Percentiles rank a stretch among this genome's conserved stretches.
Evolutionary conservation across 495 filamentous ascomycete genomes (phyloP).

Genomic region (Aspergillus funiculosus): DNA sequence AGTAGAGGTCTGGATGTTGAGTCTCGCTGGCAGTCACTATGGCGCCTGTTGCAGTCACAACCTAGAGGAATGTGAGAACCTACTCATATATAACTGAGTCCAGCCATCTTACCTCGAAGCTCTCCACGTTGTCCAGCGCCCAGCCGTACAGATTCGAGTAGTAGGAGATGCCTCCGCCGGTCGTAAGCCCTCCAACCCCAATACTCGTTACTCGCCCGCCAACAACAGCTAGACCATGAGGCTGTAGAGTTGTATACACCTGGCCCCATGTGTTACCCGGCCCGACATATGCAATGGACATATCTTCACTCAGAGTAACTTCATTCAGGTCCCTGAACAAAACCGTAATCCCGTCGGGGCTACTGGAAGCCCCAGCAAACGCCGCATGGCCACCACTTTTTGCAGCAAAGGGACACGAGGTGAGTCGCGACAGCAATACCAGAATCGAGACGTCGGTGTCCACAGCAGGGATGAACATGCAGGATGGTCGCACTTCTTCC

Average conservation of each 20-base stretch:
- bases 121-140: constrained; percentile 44
- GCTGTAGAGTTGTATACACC: constrained; percentile 48
- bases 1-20: constrained; percentile 42
- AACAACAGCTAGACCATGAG: constrained; percentile 37
- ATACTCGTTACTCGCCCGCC: constrained; percentile 31
- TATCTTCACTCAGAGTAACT: constrained; percentile 2
- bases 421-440: constrained; percentile 17
- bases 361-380: constrained; percentile 25
- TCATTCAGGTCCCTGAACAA: constrained; percentile 9
- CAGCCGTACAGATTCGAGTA: constrained; percentile 14
- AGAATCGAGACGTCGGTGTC: constrained; percentile 22
- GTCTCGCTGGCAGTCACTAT: constrained; percentile 37
- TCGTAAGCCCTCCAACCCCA: constrained; percentile 33
- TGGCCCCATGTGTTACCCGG: constrained; percentile 34
- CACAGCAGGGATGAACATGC: constrained; percentile 22
- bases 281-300: constrained; percentile 22
- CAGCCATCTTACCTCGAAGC: constrained; percentile 1
- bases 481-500: constrained; percentile 21
- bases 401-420: constrained; percentile 37
- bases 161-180: constrained; percentile 26
- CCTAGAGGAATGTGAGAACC: constrained; percentile 23
- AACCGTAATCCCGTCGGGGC: constrained; percentile 28
- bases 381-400: constrained; percentile 41
- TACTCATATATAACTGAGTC: constrained; percentile 25
- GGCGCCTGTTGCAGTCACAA: constrained; percentile 40